Conservation (phyloP, 2,329 filamentous ascomycete genomes). For the Aspergillus candidus region DNA sequence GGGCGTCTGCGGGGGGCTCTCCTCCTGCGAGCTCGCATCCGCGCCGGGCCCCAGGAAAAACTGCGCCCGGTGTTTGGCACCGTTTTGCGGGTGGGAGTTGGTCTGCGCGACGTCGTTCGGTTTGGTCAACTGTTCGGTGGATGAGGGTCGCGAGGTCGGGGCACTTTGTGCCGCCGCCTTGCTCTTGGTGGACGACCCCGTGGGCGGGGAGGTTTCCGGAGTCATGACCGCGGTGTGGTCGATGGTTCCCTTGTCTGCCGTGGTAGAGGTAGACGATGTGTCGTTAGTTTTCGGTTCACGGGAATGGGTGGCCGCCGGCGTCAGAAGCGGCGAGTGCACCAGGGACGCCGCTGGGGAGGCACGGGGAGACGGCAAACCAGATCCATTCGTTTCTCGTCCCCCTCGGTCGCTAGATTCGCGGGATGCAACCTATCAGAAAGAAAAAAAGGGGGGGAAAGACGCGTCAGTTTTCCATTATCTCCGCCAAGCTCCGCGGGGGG, state of each 20-base stretch:
- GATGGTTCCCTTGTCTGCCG: slow-evolving; percentile 28
- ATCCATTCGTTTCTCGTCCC: slow-evolving; percentile 51
- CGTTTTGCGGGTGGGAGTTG: slow-evolving; percentile 38
- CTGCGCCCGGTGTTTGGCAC: slow-evolving; percentile 45
- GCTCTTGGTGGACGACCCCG: slow-evolving; percentile 27
- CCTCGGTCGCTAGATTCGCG: slow-evolving; percentile 58
- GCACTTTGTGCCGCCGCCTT: slow-evolving; percentile 28
- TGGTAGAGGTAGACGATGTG: slow-evolving; percentile 25
- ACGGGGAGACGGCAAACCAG: slow-evolving; percentile 59
- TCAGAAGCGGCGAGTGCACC: slow-evolving; percentile 83
- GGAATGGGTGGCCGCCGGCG: slow-evolving; percentile 69
- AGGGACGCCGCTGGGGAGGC: slow-evolving; percentile 62
- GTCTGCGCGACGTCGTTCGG: slow-evolving; percentile 41
- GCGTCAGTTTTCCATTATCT: slow-evolving; percentile 7
- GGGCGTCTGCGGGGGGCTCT: slow-evolving; percentile 57
- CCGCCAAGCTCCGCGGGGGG: slow-evolving; percentile 2
- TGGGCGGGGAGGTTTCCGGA: slow-evolving; percentile 50
- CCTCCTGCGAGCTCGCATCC: slow-evolving; percentile 52
- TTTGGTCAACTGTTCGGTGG: slow-evolving; percentile 37
- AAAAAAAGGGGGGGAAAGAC: not conserved
- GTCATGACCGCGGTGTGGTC: slow-evolving; percentile 41
- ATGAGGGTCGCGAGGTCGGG: slow-evolving; percentile 35
- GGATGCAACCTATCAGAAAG: slow-evolving; percentile 34
- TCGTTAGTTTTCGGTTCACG: slow-evolving; percentile 43
- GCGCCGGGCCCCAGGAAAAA: slow-evolving; percentile 54